Conservation (phyloP, 768 basidiomycete genomes). For the Lepiota venenata region DNA sequence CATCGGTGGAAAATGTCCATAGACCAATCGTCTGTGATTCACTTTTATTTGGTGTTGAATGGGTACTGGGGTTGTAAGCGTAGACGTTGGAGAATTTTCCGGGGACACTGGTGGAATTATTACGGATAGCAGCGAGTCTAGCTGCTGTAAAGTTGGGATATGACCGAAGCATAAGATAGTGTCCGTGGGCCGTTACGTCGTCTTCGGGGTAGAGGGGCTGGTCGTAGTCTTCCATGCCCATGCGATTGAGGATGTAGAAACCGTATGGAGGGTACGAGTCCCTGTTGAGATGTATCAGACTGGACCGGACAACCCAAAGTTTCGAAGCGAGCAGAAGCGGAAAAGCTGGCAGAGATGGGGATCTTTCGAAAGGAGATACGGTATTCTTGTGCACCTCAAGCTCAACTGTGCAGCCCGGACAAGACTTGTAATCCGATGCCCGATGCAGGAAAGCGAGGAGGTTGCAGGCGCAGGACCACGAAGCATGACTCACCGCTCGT, state of each 20-base stretch:
- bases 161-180: constrained; percentile 70
- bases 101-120: constrained; percentile 14
- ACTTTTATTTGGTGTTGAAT: constrained; percentile 48
- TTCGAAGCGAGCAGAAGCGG: no score
- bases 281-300: constrained; percentile 33
- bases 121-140: constrained; percentile 36
- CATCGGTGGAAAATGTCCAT: constrained; percentile 72
- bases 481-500: constrained; percentile 61
- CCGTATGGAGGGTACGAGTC: constrained; percentile 80
- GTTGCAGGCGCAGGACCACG: neutral
- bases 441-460: neutral
- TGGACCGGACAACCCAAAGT: neutral
- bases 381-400: no score
- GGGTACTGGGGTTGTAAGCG: constrained; percentile 37
- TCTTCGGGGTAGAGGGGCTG: constrained; percentile 78
- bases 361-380: no score
- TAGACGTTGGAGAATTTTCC: constrained; percentile 52
- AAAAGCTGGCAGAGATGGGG: no score
- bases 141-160: constrained; percentile 64
- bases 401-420: neutral
- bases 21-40: constrained; percentile 58
- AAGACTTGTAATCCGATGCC: neutral
- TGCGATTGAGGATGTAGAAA: constrained; percentile 80
- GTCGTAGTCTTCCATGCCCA: constrained; percentile 75
- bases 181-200: constrained; percentile 57